Percentiles rank a stretch among this genome's conserved stretches.
Conservation (phyloP, 495 filamentous ascomycete genomes). For the Penicillium arizonense region DNA sequence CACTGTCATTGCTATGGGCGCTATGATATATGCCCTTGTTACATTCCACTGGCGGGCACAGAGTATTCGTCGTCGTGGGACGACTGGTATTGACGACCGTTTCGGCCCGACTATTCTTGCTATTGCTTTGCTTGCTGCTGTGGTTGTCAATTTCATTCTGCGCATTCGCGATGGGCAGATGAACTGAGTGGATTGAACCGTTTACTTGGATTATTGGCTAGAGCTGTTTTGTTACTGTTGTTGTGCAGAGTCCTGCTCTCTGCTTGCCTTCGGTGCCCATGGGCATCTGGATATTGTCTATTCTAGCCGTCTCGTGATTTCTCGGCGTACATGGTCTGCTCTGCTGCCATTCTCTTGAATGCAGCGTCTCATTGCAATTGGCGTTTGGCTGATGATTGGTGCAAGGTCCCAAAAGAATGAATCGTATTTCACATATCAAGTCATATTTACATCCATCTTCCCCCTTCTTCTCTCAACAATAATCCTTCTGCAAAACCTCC, state of each 20-base stretch:
- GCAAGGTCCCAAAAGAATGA: conserved; percentile 2
- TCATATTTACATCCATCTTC: background rate
- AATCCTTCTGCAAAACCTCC: background rate
- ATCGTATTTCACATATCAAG: background rate
- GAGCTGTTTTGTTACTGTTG: background rate
- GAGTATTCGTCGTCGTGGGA: conserved; percentile 85
- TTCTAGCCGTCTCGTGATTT: background rate
- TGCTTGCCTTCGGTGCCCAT: too few species aligned
- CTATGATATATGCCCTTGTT: conserved; percentile 91
- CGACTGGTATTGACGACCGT: conserved; percentile 94
- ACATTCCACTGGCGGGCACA: conserved; percentile 97
- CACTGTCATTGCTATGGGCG: conserved; percentile 89
- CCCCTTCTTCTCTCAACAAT: background rate
- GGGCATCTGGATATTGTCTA: background rate
- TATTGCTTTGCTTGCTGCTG: conserved; percentile 76
- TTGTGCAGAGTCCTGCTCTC: too few species aligned
- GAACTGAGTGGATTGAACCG: background rate
- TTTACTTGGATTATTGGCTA: background rate
- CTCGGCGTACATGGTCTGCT: background rate
- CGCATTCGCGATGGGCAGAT: conserved; percentile 59
- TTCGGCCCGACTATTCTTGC: conserved; percentile 90
- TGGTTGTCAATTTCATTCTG: conserved; percentile 92
- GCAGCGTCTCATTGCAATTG: conserved; percentile 3
- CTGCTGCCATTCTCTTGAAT: background rate
- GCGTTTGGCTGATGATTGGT: conserved; percentile 1